phyloP scores from a whole-genome alignment of 2,329 filamentous ascomycete species.

The Aspergillus ibericus region DNA sequence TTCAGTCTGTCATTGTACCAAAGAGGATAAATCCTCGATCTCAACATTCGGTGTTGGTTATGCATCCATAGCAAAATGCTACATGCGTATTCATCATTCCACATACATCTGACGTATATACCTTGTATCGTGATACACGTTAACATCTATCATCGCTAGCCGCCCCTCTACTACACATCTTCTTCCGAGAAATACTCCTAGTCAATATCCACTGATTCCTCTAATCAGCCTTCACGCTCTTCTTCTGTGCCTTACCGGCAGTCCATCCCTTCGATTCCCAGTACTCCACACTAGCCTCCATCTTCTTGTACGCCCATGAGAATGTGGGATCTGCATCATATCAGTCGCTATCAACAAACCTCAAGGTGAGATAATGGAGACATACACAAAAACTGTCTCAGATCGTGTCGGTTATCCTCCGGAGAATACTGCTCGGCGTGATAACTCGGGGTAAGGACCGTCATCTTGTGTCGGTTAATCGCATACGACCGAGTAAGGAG shows the following conservation, averaged over 20 bases:
- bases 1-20: too few species aligned
- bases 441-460: constrained; percentile 58
- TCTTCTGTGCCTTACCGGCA: constrained; percentile 34
- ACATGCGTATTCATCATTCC: too few species aligned
- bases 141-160: not conserved
- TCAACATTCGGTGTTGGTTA: too few species aligned
- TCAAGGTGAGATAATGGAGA: not conserved
- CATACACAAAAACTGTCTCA: constrained; percentile 55
- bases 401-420: constrained; percentile 61
- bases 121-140: not conserved
- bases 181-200: too few species aligned
- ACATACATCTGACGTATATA: not conserved
- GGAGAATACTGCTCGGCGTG: constrained; percentile 55
- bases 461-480: constrained; percentile 67
- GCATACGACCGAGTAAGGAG: constrained; percentile 53
- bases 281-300: constrained; percentile 47
- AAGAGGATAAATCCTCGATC: too few species aligned
- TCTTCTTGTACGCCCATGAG: constrained; percentile 50
- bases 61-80: too few species aligned
- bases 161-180: not conserved
- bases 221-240: constrained; percentile 37
- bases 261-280: constrained; percentile 44
- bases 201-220: not conserved
- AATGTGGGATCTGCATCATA: constrained; percentile 37
- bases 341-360: not conserved